These are phyloP conservation scores for Ustilago shanxiensis DNA, from an alignment of 1,284 basidiomycete species.

Conservation along the genomic window DNA sequence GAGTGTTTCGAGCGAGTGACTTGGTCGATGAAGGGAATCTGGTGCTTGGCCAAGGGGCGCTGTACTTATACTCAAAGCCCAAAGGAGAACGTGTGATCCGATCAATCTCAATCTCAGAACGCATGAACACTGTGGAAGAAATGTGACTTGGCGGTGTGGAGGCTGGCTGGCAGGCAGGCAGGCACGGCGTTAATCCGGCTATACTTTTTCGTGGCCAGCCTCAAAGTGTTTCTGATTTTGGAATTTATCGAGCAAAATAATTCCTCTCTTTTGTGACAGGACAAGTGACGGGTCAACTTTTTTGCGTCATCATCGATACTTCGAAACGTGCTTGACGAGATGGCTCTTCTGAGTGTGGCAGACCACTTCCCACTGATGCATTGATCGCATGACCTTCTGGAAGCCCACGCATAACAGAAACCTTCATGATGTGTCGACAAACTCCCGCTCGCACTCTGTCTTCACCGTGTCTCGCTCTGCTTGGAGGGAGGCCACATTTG, in stretches of 20 bases:
- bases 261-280: not conserved
- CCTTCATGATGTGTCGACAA: too few relatives aligned
- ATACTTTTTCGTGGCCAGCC: slow-evolving; percentile 7
- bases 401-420: too few relatives aligned
- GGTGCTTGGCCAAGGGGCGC: not conserved
- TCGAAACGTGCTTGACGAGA: not conserved
- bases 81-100: not conserved
- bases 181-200: slow-evolving; percentile 3
- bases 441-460: too few relatives aligned
- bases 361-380: too few relatives aligned
- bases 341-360: too few relatives aligned
- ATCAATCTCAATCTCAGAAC: too few relatives aligned
- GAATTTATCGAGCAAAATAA: not conserved
- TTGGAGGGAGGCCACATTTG: too few relatives aligned
- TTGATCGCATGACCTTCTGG: too few relatives aligned
- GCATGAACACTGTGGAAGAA: slow-evolving; percentile 8
- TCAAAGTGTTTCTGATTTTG: slow-evolving; percentile 9
- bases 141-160: too few relatives aligned
- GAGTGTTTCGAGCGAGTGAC: not conserved
- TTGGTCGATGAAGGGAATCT: not conserved
- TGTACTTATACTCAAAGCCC: not conserved
- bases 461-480: too few relatives aligned
- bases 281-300: not conserved
- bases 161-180: too few relatives aligned
- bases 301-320: not conserved